Evolutionary conservation across 257 asterid species (phyloP).

Genomic region (Avicennia marina): DNA sequence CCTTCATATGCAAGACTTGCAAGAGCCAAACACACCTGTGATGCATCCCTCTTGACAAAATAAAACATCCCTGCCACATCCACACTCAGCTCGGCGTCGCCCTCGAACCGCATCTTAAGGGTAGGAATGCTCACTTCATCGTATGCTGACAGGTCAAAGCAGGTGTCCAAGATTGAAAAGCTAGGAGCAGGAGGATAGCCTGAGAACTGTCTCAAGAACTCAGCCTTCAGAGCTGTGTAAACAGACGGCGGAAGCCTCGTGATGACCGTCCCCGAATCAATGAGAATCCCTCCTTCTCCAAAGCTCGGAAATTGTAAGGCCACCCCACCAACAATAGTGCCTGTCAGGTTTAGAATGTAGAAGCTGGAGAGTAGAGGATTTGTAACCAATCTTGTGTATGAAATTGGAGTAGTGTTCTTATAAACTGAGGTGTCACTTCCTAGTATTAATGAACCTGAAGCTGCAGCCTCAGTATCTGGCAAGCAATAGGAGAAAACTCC

Average conservation of each 20-base stretch:
- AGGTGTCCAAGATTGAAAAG: slow-evolving; percentile 73
- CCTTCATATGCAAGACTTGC: slow-evolving; percentile 73
- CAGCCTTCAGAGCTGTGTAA: slow-evolving; percentile 47
- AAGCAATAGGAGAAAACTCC: slow-evolving; percentile 86
- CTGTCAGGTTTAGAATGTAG: slow-evolving; percentile 67
- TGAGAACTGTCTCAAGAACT: slow-evolving; percentile 76
- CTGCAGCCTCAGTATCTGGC: slow-evolving; percentile 45
- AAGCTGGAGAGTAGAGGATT: slow-evolving; percentile 57
- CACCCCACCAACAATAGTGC: slow-evolving; percentile 60
- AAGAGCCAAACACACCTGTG: slow-evolving; percentile 87
- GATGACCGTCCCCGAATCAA: slow-evolving; percentile 87
- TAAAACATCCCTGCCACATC: slow-evolving; percentile 71
- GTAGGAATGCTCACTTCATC: slow-evolving; percentile 71
- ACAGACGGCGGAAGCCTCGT: slow-evolving; percentile 74
- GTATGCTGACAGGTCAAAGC: slow-evolving; percentile 64
- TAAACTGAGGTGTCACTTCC: slow-evolving; percentile 46
- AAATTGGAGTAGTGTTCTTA: slow-evolving; percentile 53
- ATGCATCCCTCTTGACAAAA: slow-evolving; percentile 58
- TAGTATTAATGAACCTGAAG: slow-evolving; percentile 61
- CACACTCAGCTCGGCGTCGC: slow-evolving; percentile 55
- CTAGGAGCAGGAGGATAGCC: slow-evolving; percentile 66
- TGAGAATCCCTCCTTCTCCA: slow-evolving; percentile 42
- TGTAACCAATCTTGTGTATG: slow-evolving; percentile 52
- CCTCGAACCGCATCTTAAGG: slow-evolving; percentile 56
- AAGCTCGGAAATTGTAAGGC: slow-evolving; percentile 31